Conservation (phyloP, 192 early-diverging fungal species). For the Spizellomyces sp. region DNA sequence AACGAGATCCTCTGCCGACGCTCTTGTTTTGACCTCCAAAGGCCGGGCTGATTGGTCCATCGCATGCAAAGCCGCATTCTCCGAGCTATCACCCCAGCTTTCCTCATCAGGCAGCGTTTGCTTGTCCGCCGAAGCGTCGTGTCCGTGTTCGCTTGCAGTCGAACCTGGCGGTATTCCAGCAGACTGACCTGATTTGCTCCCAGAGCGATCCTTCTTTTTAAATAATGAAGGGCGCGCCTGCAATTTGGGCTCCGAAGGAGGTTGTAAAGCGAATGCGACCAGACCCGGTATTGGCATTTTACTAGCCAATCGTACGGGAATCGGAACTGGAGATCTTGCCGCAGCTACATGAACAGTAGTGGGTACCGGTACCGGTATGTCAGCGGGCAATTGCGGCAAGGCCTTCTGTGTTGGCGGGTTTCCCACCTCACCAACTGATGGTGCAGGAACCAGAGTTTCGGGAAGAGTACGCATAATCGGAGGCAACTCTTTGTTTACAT, state of each 20-base stretch:
- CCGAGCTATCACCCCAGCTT: background rate
- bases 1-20: background rate
- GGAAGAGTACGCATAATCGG: too few relatives aligned
- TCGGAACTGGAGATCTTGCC: constrained; percentile 1
- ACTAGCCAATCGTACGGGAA: constrained; percentile 13
- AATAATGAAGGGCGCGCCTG: background rate
- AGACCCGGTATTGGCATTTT: background rate
- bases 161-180: background rate
- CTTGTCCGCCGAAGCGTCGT: background rate
- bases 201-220: background rate
- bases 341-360: too few relatives aligned
- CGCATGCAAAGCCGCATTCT: background rate
- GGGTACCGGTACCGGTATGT: too few relatives aligned
- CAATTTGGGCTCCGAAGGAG: background rate
- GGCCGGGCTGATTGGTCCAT: background rate
- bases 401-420: too few relatives aligned
- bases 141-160: background rate
- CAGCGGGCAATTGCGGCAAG: too few relatives aligned
- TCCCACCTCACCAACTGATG: too few relatives aligned
- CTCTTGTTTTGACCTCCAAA: background rate
- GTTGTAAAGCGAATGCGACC: constrained; percentile 1
- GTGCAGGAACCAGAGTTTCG: too few relatives aligned
- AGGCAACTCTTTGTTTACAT: too few relatives aligned
- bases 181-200: background rate
- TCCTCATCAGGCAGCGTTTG: background rate